Conservation (phyloP, 371 early-diverging fungal species). For the Rhizomucor miehei region DNA sequence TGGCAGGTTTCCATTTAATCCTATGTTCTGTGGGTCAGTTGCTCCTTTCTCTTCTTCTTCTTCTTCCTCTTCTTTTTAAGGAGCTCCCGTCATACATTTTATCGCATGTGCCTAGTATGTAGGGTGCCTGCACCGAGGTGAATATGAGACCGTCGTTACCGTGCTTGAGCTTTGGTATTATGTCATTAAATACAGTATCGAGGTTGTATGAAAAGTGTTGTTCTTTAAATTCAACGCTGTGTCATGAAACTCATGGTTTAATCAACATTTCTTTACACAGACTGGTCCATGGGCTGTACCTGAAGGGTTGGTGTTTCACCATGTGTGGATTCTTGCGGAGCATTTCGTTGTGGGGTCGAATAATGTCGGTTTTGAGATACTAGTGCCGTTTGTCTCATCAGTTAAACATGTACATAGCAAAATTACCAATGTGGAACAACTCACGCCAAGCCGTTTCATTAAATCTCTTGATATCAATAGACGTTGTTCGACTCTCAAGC, state of each 20-base stretch:
- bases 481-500: conserved; percentile 58
- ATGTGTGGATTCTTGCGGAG: conserved; percentile 42
- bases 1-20: conserved; percentile 99
- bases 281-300: no score
- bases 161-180: conserved; percentile 80
- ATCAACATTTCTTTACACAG: no score
- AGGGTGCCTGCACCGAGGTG: conserved; percentile 85
- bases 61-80: not conserved
- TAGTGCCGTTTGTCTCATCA: no score
- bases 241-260: no score
- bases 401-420: no score
- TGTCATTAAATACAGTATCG: conserved; percentile 58
- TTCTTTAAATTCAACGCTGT: conserved; percentile 67
- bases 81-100: conserved; percentile 63
- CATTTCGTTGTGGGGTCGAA: conserved; percentile 65
- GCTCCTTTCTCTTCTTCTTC: not conserved
- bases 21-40: conserved; percentile 28
- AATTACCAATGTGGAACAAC: no score
- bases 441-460: conserved; percentile 73
- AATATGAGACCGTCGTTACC: conserved; percentile 97
- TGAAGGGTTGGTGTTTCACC: conserved; percentile 55
- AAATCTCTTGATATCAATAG: conserved; percentile 54
- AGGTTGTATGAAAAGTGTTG: conserved; percentile 73
- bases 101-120: conserved; percentile 80
- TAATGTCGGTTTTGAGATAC: conserved; percentile 62